Conservation (phyloP, 2,329 filamentous ascomycete species). For the Hypoxylon sp. region DNA sequence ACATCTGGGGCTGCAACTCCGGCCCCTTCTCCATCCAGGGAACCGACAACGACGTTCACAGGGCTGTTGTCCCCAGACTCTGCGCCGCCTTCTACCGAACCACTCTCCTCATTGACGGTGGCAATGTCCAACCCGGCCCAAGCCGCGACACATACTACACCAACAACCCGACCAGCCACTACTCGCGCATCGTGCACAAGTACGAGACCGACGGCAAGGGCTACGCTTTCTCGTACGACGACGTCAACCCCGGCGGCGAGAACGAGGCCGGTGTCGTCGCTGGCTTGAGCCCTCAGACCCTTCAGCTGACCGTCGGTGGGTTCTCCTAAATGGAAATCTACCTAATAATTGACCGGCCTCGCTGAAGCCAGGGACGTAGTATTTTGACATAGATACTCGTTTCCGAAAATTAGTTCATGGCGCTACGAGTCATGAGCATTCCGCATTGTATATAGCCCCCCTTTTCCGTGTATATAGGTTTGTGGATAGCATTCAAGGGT, state of each 20-base stretch:
- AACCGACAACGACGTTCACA: constrained; percentile 59
- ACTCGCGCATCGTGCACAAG: constrained; percentile 72
- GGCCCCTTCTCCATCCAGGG: constrained; percentile 61
- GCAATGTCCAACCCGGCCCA: constrained; percentile 62
- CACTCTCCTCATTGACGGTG: constrained; percentile 63
- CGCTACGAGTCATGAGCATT: constrained; percentile 13
- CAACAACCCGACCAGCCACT: constrained; percentile 66
- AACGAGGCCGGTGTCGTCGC: constrained; percentile 70
- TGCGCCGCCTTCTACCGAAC: constrained; percentile 67
- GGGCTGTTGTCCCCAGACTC: constrained; percentile 63
- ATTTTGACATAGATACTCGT: constrained; percentile 7
- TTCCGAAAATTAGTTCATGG: constrained; percentile 32
- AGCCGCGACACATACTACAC: constrained; percentile 61
- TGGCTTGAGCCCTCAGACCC: constrained; percentile 61
- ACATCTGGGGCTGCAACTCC: constrained; percentile 68
- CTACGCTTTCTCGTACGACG: constrained; percentile 78
- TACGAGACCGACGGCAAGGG: constrained; percentile 72
- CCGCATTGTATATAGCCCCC: constrained; percentile 39
- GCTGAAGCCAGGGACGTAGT: neutral
- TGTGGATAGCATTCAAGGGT: constrained; percentile 34
- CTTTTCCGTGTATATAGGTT: constrained; percentile 35
- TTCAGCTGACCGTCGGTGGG: constrained; percentile 65
- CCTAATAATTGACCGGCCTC: neutral
- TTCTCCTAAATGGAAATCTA: constrained; percentile 50
- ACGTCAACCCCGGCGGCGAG: constrained; percentile 71